Conservation (phyloP, 768 basidiomycete species). For the Psilocybe subaeruginosa region DNA sequence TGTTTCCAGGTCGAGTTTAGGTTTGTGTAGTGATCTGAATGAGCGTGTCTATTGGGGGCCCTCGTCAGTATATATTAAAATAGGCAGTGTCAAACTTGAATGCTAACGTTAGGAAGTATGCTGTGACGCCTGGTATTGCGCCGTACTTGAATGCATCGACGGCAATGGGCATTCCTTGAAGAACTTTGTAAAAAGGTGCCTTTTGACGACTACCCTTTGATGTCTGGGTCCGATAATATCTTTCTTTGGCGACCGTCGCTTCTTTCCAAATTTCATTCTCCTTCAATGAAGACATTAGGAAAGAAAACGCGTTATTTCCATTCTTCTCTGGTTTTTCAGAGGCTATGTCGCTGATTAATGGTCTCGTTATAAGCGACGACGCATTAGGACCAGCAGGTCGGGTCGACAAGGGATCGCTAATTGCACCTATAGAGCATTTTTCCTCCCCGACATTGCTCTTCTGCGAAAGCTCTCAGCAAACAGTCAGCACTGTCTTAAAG, state of each 20-base stretch:
- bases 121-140: conserved; percentile 82
- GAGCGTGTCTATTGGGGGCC: conserved; percentile 72
- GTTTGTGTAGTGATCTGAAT: conserved; percentile 97
- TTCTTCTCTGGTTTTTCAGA: background rate
- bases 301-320: conserved; percentile 59
- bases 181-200: conserved; percentile 94
- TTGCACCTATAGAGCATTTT: background rate
- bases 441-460: background rate
- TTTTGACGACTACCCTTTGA: conserved; percentile 59
- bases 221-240: conserved; percentile 46
- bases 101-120: conserved; percentile 87
- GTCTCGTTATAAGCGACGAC: background rate
- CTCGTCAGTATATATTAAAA: conserved; percentile 14
- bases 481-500: background rate
- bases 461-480: background rate
- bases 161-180: conserved; percentile 97
- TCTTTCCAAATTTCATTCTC: conserved; percentile 88
- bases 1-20: conserved; percentile 85
- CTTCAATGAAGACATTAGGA: conserved; percentile 88
- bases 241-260: conserved; percentile 57
- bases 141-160: conserved; percentile 98
- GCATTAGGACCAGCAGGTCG: background rate
- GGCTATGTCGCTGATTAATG: background rate
- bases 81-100: background rate
- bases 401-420: background rate